phyloP scores from a whole-genome alignment of 2,329 filamentous ascomycete genomes.

The Epicoccum sorghinum region DNA sequence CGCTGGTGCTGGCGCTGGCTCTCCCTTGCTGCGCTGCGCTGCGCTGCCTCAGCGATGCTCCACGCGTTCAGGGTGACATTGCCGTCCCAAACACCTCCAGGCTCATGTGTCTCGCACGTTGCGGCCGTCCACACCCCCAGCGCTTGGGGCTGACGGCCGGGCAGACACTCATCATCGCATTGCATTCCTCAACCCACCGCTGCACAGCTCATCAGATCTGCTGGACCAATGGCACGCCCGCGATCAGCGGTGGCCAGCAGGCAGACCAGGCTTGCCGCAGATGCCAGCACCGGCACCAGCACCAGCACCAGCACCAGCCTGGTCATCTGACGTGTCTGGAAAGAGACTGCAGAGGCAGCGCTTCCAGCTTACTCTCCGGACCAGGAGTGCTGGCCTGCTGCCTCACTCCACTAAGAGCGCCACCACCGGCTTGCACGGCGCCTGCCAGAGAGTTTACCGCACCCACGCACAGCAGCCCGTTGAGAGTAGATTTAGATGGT shows the following conservation, averaged over 20 bases:
- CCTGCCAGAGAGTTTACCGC: conserved; percentile 36
- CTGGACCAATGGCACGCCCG: conserved; percentile 25
- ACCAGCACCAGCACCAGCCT: conserved; percentile 24
- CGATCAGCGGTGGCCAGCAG: conserved; percentile 19
- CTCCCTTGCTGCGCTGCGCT: conserved; percentile 25
- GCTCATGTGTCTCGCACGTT: conserved; percentile 47
- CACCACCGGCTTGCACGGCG: conserved; percentile 28
- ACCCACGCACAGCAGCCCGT: conserved; percentile 44
- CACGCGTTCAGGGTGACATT: conserved; percentile 40
- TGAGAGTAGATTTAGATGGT: conserved; percentile 43
- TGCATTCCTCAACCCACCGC: conserved; percentile 44
- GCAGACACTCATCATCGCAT: conserved; percentile 32
- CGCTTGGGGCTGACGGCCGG: conserved; percentile 35
- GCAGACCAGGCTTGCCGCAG: conserved; percentile 35
- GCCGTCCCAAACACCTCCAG: conserved; percentile 28
- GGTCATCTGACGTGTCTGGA: conserved; percentile 43
- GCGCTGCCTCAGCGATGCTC: conserved; percentile 11
- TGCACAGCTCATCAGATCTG: conserved; percentile 22
- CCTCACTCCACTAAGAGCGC: conserved; percentile 31
- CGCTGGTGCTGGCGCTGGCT: background rate
- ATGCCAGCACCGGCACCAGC: conserved; percentile 34
- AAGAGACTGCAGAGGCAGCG: conserved; percentile 33
- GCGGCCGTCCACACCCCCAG: conserved; percentile 33
- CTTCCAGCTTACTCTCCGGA: conserved; percentile 32
- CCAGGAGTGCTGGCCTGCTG: background rate